Evolutionary conservation across 257 asterid genomes (phyloP), one percentile per base, ranked within the genome.

Genomic region (Nicotiana obtusifolia): DNA sequence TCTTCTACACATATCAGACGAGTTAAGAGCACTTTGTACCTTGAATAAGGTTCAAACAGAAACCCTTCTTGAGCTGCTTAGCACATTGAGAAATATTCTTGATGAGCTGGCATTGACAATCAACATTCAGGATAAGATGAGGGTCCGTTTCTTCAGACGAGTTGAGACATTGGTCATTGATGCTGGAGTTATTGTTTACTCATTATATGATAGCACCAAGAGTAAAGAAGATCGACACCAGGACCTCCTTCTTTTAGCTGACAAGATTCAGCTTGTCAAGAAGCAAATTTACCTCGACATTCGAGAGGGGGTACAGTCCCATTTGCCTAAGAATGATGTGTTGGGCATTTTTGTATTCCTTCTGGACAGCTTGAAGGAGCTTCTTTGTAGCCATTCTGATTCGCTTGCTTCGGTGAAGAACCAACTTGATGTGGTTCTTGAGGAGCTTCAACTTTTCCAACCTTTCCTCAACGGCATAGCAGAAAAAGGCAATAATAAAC

Each of bases 251-350:
- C 30, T 17, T 68, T 16, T 68, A 30, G 0, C 16, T 35, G 54
- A 14, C 17, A 10, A 9, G 56, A 68, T 68, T 5, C 31, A 0
- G 77, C 10, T 49, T 0, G 56, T 68, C 30, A 68, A 68, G 37
- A 68, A 3, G 2, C 10, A 68, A 17, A 35, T 68, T 68, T 68
- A 0, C 52, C 54, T 0, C 10, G n/a, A 19, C 4, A 68, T 37
- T 5, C 56, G 77, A 68, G 77, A 68, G 54, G 35, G 56, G 77
- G 31, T 68, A 37, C 37, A 28, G 4, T 37, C 31, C 22, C 77
- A 68, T 68, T 68, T 68, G 56, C 77, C 77, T n/a, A 68, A 68
- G 54, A n/a, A 68, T 68, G 77, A 68, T 68, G 37, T 19, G 5
- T n/a, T 68, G 77, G 77, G 19, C 4, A 35, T 68, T 20, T 68